phyloP scores from a whole-genome alignment of 257 asterid genomes.

The Datura wrightii region DNA sequence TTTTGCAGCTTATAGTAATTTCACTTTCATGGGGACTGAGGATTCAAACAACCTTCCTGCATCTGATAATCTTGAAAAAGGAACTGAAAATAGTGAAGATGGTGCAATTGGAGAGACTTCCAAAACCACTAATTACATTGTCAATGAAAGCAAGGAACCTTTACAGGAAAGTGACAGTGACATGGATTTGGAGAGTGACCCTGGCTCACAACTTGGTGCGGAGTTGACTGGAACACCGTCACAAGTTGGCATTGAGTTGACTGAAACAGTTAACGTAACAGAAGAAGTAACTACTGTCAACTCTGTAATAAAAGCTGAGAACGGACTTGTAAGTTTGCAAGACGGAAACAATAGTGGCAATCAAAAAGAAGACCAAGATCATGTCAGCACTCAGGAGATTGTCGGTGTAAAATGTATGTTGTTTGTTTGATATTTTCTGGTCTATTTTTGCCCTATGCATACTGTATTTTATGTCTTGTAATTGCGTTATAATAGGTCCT shows the following conservation, averaged over 20 bases:
- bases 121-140: slow-evolving; percentile 39
- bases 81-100: slow-evolving; percentile 46
- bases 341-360: slow-evolving; percentile 46
- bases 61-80: slow-evolving; percentile 52
- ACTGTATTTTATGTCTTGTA: not conserved
- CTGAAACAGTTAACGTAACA: slow-evolving; percentile 50
- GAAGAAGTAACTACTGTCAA: slow-evolving; percentile 38
- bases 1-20: slow-evolving; percentile 12
- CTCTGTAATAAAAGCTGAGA: slow-evolving; percentile 41
- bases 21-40: slow-evolving; percentile 61
- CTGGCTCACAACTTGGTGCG: slow-evolving; percentile 37
- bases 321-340: slow-evolving; percentile 51
- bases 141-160: slow-evolving; percentile 50
- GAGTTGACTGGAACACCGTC: slow-evolving; percentile 46
- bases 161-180: slow-evolving; percentile 45
- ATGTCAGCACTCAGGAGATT: slow-evolving; percentile 45
- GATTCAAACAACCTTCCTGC: slow-evolving; percentile 56
- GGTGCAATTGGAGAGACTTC: slow-evolving; percentile 44
- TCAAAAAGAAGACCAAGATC: slow-evolving; percentile 44
- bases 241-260: slow-evolving; percentile 40
- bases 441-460: not conserved
- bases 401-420: slow-evolving; percentile 54
- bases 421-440: slow-evolving; percentile 29
- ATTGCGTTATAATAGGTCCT: not conserved
- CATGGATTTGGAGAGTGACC: slow-evolving; percentile 41